Base-by-base conservation (phyloP, 2,329 filamentous ascomycete genomes). In the Pyricularia sp. region DNA sequence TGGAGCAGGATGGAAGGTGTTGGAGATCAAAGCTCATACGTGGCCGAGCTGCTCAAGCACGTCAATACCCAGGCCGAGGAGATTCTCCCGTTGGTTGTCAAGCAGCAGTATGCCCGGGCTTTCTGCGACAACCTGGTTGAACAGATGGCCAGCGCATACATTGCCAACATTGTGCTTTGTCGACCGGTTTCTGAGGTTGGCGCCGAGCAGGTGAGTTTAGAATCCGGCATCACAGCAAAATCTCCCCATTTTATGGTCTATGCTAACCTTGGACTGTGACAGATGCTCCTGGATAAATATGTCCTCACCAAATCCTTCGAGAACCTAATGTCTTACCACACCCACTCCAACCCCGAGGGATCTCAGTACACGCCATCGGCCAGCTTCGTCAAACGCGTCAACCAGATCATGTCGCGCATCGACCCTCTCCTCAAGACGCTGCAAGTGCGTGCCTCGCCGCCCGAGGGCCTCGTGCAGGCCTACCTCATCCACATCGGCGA, bases 91-190 rank as follows among this genome's bases (percentile, higher is more conserved):
- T 80, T 93, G 65, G 83, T 98, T 12, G 89, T 91, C 72, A 98
- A 99, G 80, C 92, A 91, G 73, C 94, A 97, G 77, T 99, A 98
- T 78, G 92, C 94, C 11, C 86, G 95, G 70, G 94, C 95, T 0
- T 97, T 98, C 76, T 96, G 92, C 73, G 95, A 99, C 78, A 94
- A 98, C 72, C 82, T 98, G n/a, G 92, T 98, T 58, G 95, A 99
- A 77, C 86, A 92, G 71, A 81, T 98, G 71, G 91, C 92, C 20
- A 91, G 85, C 69, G 86, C 88, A 0, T 98, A 95, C 77, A 87
- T 97, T 72, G 83, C 84, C 71, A 97, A 91, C 75, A 90, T 98
- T 69, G 92, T 96, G 61, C 91, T 92, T 76, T 97, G 93, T 79
- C 90, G 90, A 73, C 95, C 95, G 0, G 91, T 99, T 66, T 94